Evolutionary conservation across 2,329 filamentous ascomycete species (phyloP).

Genomic region (Diaporthe vaccinii): DNA sequence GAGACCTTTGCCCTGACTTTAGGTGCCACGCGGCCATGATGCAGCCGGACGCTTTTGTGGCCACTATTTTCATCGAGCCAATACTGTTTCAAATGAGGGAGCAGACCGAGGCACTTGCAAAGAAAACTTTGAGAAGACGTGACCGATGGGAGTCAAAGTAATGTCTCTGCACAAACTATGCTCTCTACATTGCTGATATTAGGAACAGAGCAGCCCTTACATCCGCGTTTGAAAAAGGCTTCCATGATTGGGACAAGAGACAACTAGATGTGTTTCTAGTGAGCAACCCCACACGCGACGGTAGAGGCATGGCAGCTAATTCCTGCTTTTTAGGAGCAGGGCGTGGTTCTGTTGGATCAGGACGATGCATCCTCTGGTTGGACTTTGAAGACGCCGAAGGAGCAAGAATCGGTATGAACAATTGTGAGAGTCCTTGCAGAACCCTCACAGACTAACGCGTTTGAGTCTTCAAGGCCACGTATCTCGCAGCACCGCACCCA

Average conservation of each 20-base stretch:
- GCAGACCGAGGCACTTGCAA: constrained; percentile 27
- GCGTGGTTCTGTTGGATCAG: not conserved
- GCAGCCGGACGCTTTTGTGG: constrained; percentile 18
- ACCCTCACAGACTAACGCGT: not conserved
- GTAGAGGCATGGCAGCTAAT: not conserved
- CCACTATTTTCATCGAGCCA: constrained; percentile 36
- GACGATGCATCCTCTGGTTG: not conserved
- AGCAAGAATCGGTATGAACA: constrained; percentile 34
- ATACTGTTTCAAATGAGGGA: constrained; percentile 36
- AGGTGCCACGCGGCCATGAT: constrained; percentile 39
- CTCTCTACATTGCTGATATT: not conserved
- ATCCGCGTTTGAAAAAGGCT: not conserved
- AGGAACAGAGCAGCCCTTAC: not conserved
- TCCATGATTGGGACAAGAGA: constrained; percentile 31
- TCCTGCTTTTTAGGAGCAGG: constrained; percentile 5
- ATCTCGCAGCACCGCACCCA: constrained; percentile 34
- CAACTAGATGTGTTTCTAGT: constrained; percentile 34
- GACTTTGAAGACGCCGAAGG: constrained; percentile 30
- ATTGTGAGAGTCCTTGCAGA: not conserved
- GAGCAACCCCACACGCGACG: not conserved
- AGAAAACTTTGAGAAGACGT: constrained; percentile 27
- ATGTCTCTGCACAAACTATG: not conserved
- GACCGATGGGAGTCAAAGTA: constrained; percentile 35
- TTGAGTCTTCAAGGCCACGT: constrained; percentile 26
- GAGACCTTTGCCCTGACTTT: not conserved